These are phyloP conservation scores for Cardiospermum halicacabum DNA, from an alignment of 345 rosid genomes.

Conservation along the genomic window DNA sequence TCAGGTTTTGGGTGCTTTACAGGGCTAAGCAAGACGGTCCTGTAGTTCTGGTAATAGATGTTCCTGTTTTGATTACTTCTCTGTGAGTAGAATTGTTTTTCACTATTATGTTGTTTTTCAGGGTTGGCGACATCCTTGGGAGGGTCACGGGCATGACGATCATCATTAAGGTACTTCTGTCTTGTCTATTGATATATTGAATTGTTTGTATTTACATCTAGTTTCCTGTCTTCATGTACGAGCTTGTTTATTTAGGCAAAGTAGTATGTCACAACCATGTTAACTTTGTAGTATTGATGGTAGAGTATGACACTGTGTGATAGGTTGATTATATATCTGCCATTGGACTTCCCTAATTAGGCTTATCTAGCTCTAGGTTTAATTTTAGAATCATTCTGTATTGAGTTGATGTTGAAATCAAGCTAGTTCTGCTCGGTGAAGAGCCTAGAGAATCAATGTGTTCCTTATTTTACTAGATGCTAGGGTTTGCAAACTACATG, in stretches of 20 bases:
- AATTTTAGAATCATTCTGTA: background rate
- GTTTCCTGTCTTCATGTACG: background rate
- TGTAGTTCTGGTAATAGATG: constrained; percentile 68
- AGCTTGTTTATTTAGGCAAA: background rate
- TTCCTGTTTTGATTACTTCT: constrained; percentile 5
- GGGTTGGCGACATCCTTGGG: constrained; percentile 99
- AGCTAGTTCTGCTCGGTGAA: background rate
- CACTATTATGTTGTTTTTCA: constrained; percentile 16
- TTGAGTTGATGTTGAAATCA: background rate
- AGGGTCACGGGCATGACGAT: constrained; percentile 66
- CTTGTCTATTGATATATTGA: background rate
- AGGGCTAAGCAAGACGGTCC: constrained; percentile 97
- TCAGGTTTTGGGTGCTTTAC: constrained; percentile 94
- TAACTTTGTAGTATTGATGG: background rate
- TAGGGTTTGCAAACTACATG: background rate
- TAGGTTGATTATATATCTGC: background rate
- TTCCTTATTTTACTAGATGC: background rate
- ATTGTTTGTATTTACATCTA: background rate
- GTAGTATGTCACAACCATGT: background rate
- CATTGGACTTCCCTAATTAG: background rate
- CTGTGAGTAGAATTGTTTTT: background rate
- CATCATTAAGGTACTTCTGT: constrained; percentile 50
- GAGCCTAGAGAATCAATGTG: background rate
- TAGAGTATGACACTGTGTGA: background rate
- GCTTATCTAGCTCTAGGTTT: background rate